These are phyloP conservation scores for Lipomyces japonicus DNA, from an alignment of 805 yeast species.

Conservation along the genomic window DNA sequence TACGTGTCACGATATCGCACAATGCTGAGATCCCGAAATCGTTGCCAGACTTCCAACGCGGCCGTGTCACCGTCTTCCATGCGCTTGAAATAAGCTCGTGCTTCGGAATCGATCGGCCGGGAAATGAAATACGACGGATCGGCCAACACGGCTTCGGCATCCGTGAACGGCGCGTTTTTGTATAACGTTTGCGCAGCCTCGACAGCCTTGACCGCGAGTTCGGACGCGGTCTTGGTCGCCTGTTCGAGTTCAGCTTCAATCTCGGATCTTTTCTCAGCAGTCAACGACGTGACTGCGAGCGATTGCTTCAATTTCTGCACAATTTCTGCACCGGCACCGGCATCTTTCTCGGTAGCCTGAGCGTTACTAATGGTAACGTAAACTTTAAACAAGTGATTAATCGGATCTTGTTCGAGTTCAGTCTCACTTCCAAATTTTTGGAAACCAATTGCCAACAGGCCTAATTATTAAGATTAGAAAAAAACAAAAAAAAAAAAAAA, in stretches of 20 bases:
- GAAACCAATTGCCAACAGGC: slow-evolving; percentile 83
- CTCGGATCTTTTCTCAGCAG: slow-evolving; percentile 34
- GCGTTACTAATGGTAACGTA: slow-evolving; percentile 84
- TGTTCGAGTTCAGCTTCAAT: slow-evolving; percentile 4
- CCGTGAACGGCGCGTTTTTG: slow-evolving; percentile 10
- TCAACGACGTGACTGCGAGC: slow-evolving; percentile 6
- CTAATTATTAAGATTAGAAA: slow-evolving; percentile 10
- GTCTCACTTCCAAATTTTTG: slow-evolving; percentile 79
- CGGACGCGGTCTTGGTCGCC: slow-evolving; percentile 6
- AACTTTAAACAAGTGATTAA: slow-evolving; percentile 89
- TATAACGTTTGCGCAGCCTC: slow-evolving; percentile 15
- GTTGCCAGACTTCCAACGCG: slow-evolving; percentile 74
- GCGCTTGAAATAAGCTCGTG: slow-evolving; percentile 77
- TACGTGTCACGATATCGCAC: slow-evolving; percentile 81
- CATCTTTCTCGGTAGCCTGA: slow-evolving; percentile 60
- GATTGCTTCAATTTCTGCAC: slow-evolving; percentile 38
- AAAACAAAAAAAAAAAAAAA: neutral
- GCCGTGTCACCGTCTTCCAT: slow-evolving; percentile 93
- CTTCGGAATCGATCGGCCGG: slow-evolving; percentile 65
- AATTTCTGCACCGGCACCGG: slow-evolving; percentile 47
- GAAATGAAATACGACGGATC: slow-evolving; percentile 15
- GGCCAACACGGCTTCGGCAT: neutral
- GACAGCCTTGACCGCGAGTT: slow-evolving; percentile 23
- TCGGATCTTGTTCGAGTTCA: slow-evolving; percentile 69
- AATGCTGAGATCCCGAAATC: slow-evolving; percentile 87